A percentile compares a stretch with the other conserved stretches of the same genome.
These are phyloP conservation scores for Gossypium ekmanianum DNA, from an alignment of 345 rosid species.

Conservation along the genomic window DNA sequence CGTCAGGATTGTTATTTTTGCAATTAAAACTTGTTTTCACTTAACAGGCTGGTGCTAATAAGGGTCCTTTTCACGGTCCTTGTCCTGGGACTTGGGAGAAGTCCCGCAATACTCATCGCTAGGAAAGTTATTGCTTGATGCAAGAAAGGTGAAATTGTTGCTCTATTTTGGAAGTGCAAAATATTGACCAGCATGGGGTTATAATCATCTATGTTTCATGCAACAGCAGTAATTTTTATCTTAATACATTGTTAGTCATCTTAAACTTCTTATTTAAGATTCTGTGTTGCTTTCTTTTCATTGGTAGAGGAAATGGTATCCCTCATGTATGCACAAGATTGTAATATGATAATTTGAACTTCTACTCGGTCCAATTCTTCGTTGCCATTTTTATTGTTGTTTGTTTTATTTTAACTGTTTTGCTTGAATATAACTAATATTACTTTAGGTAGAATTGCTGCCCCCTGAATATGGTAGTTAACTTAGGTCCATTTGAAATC, in stretches of 20 bases:
- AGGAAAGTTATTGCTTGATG: conserved; percentile 20
- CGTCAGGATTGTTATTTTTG: conserved; percentile 10
- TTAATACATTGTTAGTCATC: conserved; percentile 37
- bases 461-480: not conserved
- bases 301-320: conserved; percentile 18
- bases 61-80: conserved; percentile 60
- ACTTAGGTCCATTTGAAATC: not conserved
- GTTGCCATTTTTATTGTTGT: not conserved
- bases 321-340: conserved; percentile 9
- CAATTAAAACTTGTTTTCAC: conserved; percentile 8
- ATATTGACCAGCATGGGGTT: conserved; percentile 25
- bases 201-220: conserved; percentile 27
- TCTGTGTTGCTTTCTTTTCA: conserved; percentile 25
- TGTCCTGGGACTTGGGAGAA: conserved; percentile 77
- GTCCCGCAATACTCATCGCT: conserved; percentile 58
- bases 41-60: conserved; percentile 62
- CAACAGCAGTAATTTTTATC: conserved; percentile 33
- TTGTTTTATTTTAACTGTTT: not conserved
- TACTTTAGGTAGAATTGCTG: not conserved
- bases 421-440: conserved; percentile 6
- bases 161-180: conserved; percentile 16
- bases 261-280: conserved; percentile 25
- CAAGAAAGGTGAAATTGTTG: conserved; percentile 24
- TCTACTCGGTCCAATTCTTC: conserved; percentile 1
- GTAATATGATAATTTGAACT: conserved; percentile 15